A percentile compares a stretch with the other conserved stretches of the same genome.
Evolutionary conservation across 352 stramenopile genomes (phyloP).

Genomic region (Elongisporangium anandrum): DNA sequence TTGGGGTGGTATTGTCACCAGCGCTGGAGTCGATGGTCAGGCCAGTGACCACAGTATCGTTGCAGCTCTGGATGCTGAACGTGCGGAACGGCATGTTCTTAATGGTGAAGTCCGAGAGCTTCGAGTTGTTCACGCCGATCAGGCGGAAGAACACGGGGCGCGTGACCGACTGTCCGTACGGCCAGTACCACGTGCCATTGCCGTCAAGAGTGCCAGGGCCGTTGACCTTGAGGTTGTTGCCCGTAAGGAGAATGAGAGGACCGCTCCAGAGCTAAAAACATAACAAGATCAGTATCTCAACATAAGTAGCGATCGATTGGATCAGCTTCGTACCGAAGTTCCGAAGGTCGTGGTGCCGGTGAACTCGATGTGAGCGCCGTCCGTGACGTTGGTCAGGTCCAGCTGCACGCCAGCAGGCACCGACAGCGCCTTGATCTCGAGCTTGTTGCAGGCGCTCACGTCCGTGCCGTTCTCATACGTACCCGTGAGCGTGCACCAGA

Average conservation of each 20-base stretch:
- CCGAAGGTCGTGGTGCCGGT: conserved; percentile 30
- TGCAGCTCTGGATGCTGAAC: conserved; percentile 20
- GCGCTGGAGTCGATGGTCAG: conserved; percentile 16
- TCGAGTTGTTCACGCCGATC: conserved; percentile 15
- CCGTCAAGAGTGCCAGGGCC: conserved; percentile 29
- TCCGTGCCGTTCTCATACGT: too few species aligned
- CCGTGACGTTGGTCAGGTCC: conserved; percentile 13
- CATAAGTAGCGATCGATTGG: too few species aligned
- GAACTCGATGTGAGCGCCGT: conserved; percentile 26
- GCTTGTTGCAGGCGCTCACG: too few species aligned
- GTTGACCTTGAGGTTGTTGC: conserved; percentile 22
- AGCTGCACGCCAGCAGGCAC: too few species aligned
- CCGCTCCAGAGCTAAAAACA: conserved; percentile 21
- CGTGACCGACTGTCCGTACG: conserved; percentile 18
- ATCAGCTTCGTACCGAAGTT: too few species aligned
- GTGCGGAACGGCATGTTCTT: conserved; percentile 23
- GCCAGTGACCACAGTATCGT: conserved; percentile 13
- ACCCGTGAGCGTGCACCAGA: conserved; percentile 20
- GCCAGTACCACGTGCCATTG: conserved; percentile 33
- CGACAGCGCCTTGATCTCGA: too few species aligned
- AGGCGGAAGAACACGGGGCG: conserved; percentile 28
- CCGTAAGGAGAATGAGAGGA: conserved; percentile 22
- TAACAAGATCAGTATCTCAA: too few species aligned
- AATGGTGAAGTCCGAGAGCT: conserved; percentile 25
- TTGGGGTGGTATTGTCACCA: conserved; percentile 12